phyloP scores from a whole-genome alignment of 169 alveolate genomes.

The Nephromyces sp. region DNA sequence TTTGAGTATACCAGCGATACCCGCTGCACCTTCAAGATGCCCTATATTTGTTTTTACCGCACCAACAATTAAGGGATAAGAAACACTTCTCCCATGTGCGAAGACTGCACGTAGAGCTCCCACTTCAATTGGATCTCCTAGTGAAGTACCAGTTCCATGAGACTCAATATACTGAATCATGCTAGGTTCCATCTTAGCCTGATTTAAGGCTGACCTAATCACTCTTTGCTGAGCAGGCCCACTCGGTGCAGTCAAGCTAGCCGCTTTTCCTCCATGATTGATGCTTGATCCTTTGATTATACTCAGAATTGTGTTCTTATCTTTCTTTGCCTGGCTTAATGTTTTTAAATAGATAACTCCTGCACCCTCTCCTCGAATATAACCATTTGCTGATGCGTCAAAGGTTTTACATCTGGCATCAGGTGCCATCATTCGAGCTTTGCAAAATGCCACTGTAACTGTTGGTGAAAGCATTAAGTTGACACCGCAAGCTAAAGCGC shows the following conservation, averaged over 20 bases:
- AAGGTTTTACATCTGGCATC: constrained; percentile 60
- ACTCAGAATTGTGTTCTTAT: constrained; percentile 31
- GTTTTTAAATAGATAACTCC: constrained; percentile 45
- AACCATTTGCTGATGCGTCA: constrained; percentile 61
- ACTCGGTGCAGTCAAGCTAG: constrained; percentile 58
- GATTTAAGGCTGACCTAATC: constrained; percentile 43
- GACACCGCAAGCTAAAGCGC: constrained; percentile 58
- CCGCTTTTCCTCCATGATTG: constrained; percentile 59
- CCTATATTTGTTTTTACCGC: constrained; percentile 67
- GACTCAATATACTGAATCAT: constrained; percentile 46
- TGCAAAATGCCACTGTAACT: constrained; percentile 60
- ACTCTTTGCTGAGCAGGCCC: constrained; percentile 60
- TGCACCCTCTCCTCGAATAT: constrained; percentile 58
- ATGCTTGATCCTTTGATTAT: constrained; percentile 50
- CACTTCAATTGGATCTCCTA: constrained; percentile 60
- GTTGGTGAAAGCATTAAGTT: constrained; percentile 62
- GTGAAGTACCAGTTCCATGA: constrained; percentile 61
- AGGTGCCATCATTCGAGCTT: constrained; percentile 55
- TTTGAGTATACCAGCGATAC: constrained; percentile 54
- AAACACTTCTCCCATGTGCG: constrained; percentile 36
- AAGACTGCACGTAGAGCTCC: constrained; percentile 48
- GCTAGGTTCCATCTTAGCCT: constrained; percentile 37
- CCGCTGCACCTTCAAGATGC: constrained; percentile 67
- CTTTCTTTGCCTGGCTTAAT: constrained; percentile 31
- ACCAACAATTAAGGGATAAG: constrained; percentile 54